phyloP scores from a whole-genome alignment of 2,329 filamentous ascomycete species.

The Aspergillaceae sp. region DNA sequence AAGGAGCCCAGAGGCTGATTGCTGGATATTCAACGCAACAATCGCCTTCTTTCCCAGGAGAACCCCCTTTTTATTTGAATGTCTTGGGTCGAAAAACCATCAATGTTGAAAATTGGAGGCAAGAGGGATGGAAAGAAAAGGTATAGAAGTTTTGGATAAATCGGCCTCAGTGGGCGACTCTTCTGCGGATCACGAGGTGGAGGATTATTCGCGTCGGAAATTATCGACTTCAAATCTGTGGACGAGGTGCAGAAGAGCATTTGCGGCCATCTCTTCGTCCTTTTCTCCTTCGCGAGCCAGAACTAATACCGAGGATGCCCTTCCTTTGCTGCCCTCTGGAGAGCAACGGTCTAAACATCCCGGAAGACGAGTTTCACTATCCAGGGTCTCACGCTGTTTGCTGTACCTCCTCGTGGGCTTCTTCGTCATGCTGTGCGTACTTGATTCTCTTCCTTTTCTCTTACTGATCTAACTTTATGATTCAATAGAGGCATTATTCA shows the following conservation, averaged over 20 bases:
- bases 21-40: too few relatives aligned
- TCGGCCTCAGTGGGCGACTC: background rate
- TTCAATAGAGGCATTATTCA: constrained; percentile 31
- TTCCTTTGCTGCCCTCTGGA: constrained; percentile 5
- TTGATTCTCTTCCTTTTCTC: background rate
- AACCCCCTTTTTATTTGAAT: too few relatives aligned
- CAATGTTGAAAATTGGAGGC: too few relatives aligned
- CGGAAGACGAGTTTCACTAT: constrained; percentile 9
- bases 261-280: constrained; percentile 6
- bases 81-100: too few relatives aligned
- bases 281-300: constrained; percentile 1
- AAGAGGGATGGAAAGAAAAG: background rate
- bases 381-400: constrained; percentile 11
- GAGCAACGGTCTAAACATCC: constrained; percentile 3
- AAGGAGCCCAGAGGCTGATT: background rate
- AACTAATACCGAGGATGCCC: constrained; percentile 1
- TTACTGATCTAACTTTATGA: background rate
- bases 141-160: background rate
- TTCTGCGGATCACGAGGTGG: background rate
- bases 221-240: background rate
- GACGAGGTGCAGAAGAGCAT: constrained; percentile 5
- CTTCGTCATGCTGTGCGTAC: constrained; percentile 28
- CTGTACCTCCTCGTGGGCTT: constrained; percentile 13
- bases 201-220: background rate
- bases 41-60: too few relatives aligned